A percentile compares a stretch with the other conserved stretches of the same genome.
These are phyloP conservation scores for Crassisporium funariophilum DNA, from an alignment of 768 basidiomycete genomes.

Conservation along the genomic window DNA sequence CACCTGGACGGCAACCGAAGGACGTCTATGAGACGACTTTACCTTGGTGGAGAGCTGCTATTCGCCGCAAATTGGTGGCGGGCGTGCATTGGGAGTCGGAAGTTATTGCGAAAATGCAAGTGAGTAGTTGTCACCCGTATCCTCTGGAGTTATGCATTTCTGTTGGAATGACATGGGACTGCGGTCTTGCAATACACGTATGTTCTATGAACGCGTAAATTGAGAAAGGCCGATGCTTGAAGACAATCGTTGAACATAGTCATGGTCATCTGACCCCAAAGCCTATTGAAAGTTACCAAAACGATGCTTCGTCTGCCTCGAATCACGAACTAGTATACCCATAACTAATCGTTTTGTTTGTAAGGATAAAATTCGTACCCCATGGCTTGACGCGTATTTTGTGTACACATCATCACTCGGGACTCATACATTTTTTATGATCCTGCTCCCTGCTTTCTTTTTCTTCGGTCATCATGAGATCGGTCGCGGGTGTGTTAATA, in stretches of 20 bases:
- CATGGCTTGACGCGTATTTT: slow-evolving; percentile 80
- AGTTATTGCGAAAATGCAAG: slow-evolving; percentile 71
- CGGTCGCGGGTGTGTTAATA: slow-evolving; percentile 68
- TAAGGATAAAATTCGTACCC: slow-evolving; percentile 56
- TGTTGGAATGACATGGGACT: too few relatives aligned
- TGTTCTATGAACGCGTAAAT: too few relatives aligned
- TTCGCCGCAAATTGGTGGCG: slow-evolving; percentile 56
- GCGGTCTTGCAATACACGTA: too few relatives aligned
- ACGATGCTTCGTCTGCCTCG: not conserved
- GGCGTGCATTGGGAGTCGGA: slow-evolving; percentile 60
- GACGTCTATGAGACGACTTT: slow-evolving; percentile 69
- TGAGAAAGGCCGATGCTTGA: too few relatives aligned
- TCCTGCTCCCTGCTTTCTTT: slow-evolving; percentile 79
- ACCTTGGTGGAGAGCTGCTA: slow-evolving; percentile 63
- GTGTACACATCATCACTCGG: slow-evolving; percentile 79
- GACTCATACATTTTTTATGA: slow-evolving; percentile 94
- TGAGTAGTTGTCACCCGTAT: slow-evolving; percentile 24
- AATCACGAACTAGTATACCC: not conserved
- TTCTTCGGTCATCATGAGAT: slow-evolving; percentile 82
- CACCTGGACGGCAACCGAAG: slow-evolving; percentile 34
- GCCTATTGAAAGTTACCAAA: not conserved
- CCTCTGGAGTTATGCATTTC: not conserved
- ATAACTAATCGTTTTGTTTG: slow-evolving; percentile 6
- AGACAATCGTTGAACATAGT: too few relatives aligned
- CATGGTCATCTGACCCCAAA: too few relatives aligned